A percentile compares a stretch with the other conserved stretches of the same genome.
phyloP scores from a whole-genome alignment of 805 yeast genomes.

The Lipomyces spencermartinsiae region DNA sequence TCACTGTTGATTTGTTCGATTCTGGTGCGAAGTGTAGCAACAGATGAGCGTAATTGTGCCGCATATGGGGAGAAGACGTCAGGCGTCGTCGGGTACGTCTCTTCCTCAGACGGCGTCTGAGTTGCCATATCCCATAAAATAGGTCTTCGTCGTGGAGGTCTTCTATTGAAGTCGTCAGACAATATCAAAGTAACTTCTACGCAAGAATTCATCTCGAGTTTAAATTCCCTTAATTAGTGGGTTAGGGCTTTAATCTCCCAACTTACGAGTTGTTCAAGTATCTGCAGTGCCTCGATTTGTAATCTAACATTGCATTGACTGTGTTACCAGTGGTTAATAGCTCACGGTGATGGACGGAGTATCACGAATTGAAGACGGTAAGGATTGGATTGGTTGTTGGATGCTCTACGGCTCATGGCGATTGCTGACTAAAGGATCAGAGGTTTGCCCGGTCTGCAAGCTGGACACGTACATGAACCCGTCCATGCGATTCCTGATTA shows the following conservation, averaged over 20 bases:
- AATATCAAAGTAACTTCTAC: not conserved
- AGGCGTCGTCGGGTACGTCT: not conserved
- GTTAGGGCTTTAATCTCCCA: not conserved
- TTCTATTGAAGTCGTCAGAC: not conserved
- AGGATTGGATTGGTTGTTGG: not conserved
- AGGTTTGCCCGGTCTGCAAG: conserved; percentile 97
- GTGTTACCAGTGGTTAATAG: not conserved
- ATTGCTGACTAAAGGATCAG: conserved; percentile 43
- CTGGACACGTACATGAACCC: conserved; percentile 94
- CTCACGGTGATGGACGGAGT: conserved; percentile 1
- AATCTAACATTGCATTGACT: not conserved
- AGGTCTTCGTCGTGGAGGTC: not conserved
- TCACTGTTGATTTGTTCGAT: conserved; percentile 11
- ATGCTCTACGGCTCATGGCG: not conserved
- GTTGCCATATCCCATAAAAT: not conserved
- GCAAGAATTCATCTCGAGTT: too few relatives aligned
- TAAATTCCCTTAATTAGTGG: not conserved
- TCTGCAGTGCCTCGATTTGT: too few relatives aligned
- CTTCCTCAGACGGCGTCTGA: not conserved
- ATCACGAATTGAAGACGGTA: conserved; percentile 13
- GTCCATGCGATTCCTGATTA: conserved; percentile 86
- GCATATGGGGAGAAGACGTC: conserved; percentile 20
- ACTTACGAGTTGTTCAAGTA: too few relatives aligned
- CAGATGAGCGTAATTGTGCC: conserved; percentile 15
- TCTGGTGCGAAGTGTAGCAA: conserved; percentile 17